Base-by-base conservation (phyloP, 768 basidiomycete genomes). In the Hypholoma fasciculare region DNA sequence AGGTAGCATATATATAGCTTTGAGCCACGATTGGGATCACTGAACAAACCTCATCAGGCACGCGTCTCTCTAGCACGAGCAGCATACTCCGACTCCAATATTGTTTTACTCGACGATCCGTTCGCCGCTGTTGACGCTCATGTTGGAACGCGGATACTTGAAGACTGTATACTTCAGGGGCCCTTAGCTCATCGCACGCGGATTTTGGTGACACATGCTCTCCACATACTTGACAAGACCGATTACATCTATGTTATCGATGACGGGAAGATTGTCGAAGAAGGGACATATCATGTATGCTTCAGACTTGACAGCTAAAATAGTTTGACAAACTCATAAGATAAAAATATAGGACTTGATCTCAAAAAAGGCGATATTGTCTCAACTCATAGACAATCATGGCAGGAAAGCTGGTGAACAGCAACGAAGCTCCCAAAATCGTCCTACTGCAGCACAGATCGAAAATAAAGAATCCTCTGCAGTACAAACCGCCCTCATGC, bases 51-150 rank as follows among this genome's bases (percentile, higher is more conserved):
- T 43, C 52, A 19, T 56, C 16, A 88, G 82, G 87, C 88, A 39
- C 85, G 89, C n/a, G 81, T 91, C 4, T 87, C 86, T 1, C 73
- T 92, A 20, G 92, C 92, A 0, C 76, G 92, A 26, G 90, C 90
- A 0, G 87, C 87, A 1, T 95, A 93, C 65, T 86, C 89, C 3
- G 73, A 79, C 0, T 79, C 88, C 1, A 88, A 92, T 57, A 79
- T 94, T 53, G 84, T 91, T 42, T 80, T 94, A 13, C 78, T 94
- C 27, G 92, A 95, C 65, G 92, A 95, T 66, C 88, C 92, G 14
- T 80, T 94, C 36, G 85, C 86, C 37, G 90, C 91, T 0, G 86
- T 93, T 7, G 91, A 93, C 61, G 83, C 89, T 0, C 85, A 89
- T 62, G 90, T 92, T 4, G 87, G 88, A 9, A 85, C 85, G 61